Base-by-base conservation (phyloP, 208 protist species). In the Crithidia brevicula region DNA sequence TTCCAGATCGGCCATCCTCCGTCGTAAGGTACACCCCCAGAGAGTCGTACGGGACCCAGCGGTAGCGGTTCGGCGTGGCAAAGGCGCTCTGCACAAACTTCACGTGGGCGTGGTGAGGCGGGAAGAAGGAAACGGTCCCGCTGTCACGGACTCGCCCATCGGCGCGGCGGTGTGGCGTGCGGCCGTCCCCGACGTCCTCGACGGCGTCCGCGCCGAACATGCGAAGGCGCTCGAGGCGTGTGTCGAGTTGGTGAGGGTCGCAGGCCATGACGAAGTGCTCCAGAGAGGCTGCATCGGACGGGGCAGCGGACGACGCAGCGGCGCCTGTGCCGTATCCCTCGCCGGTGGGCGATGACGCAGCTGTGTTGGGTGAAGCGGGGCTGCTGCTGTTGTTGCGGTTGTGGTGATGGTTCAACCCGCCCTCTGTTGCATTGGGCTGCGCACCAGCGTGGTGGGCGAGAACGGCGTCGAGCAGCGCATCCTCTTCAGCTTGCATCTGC, bases 111-210 rank as follows among this genome's bases (percentile, higher is more conserved):
- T 59, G 54, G 66, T 96, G 86, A 13, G 81, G 65, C 0, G 82
- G 72, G 65, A 93, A 94, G 54, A 94, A 76, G 9, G 86, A 88
- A 25, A 71, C 74, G 49, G 59, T 75, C 67, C 68, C 71, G 28
- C 62, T 85, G 63, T 86, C 78, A n/a, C 57, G 69, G 27, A 77
- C 64, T 28, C 76, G 78, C 13, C 74, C 83, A 40, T 88, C 85
- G 25, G 78, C 63, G 33, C 80, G 75, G 20, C 83, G 80, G 22
- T 74, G 61, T 20, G 84, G 77, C 13, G 77, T 82, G 22, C 67
- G 54, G 28, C 82, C 80, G 62, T 96, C 90, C 7, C 90, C 90
- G 50, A 92, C 74, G 74, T 96, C 90, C 73, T 93, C 90, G 31
- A 96, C 86, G 0, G 88, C 84, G 15, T 74, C 69, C 18, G 61